Conservation (phyloP, 129 eudicot genomes). For the Smallanthus sonchifolius region DNA sequence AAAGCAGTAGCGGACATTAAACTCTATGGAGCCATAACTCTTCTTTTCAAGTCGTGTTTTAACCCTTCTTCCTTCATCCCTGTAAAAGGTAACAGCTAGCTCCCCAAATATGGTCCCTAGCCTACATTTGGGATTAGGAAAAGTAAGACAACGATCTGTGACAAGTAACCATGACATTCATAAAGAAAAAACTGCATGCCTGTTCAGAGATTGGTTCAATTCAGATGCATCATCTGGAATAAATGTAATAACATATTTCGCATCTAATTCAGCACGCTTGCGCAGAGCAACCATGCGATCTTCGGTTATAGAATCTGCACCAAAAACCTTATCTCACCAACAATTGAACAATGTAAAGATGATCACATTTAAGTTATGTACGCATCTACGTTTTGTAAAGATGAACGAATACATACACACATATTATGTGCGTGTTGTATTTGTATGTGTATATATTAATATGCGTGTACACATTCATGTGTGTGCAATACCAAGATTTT, state of each 20-base stretch:
- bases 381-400: background rate
- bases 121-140: constrained; percentile 38
- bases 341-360: background rate
- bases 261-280: constrained; percentile 91
- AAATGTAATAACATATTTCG: constrained; percentile 55
- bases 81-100: constrained; percentile 64
- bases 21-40: constrained; percentile 52
- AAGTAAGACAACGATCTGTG: constrained; percentile 10
- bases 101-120: constrained; percentile 64
- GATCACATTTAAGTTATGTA: background rate
- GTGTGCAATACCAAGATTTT: background rate
- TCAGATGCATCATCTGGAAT: constrained; percentile 45
- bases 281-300: constrained; percentile 83
- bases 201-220: constrained; percentile 67
- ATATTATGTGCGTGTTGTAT: background rate
- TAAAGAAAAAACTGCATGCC: constrained; percentile 40
- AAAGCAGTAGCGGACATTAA: constrained; percentile 73
- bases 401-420: background rate
- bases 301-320: constrained; percentile 71
- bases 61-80: constrained; percentile 89
- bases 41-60: constrained; percentile 82
- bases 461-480: background rate
- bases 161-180: constrained; percentile 9
- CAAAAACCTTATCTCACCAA: constrained; percentile 18
- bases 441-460: background rate